Conservation (phyloP, 2,329 filamentous ascomycete genomes). For the Alternaria viburni region DNA sequence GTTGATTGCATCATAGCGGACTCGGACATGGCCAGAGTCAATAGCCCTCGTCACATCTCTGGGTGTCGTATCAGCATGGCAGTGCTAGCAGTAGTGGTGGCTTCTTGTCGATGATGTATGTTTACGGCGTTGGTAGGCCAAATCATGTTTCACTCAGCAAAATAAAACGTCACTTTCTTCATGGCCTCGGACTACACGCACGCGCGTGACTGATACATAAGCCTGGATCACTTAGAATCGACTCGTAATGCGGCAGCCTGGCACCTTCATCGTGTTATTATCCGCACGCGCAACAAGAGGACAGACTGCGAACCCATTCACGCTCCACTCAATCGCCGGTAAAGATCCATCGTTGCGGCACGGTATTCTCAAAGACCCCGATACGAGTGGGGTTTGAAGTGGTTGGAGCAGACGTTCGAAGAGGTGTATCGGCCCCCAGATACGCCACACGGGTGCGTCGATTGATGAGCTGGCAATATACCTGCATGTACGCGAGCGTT, state of each 20-base stretch:
- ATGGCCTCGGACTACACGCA: not conserved
- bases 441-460: not conserved
- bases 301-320: not conserved
- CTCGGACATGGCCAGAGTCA: not conserved
- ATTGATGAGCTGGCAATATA: not conserved
- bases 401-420: not conserved
- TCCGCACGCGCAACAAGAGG: not conserved
- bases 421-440: not conserved
- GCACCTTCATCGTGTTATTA: not conserved
- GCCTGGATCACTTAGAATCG: not conserved
- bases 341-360: not conserved
- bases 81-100: no score
- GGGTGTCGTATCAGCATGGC: not conserved
- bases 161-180: not conserved
- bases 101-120: no score
- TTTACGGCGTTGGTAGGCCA: not conserved
- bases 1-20: not conserved
- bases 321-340: rapidly evolving
- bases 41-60: rapidly evolving
- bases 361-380: not conserved
- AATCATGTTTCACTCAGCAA: not conserved
- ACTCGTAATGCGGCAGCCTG: not conserved
- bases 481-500: not conserved
- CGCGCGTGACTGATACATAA: not conserved
- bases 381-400: not conserved